A percentile compares a stretch with the other conserved stretches of the same genome.
These are phyloP conservation scores for Dentipellis sp. DNA, from an alignment of 768 basidiomycete species.

Conservation along the genomic window DNA sequence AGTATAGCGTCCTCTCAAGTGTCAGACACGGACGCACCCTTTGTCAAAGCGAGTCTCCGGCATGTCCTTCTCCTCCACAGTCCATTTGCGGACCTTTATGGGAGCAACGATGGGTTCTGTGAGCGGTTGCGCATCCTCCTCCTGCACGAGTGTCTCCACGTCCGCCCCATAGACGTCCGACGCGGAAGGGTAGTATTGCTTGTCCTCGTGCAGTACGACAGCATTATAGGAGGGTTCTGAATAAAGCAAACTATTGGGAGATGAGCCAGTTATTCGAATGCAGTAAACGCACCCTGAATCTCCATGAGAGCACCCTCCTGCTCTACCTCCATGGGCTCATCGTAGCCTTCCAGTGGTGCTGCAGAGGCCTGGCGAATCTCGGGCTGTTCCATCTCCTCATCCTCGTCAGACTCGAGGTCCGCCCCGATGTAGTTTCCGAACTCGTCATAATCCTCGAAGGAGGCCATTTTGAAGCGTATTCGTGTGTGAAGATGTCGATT, in stretches of 20 bases:
- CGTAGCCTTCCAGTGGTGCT: constrained; percentile 73
- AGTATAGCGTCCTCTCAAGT: neutral
- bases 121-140: constrained; percentile 94
- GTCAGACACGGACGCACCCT: constrained; percentile 45
- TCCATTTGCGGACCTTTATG: constrained; percentile 91
- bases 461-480: constrained; percentile 32
- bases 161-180: constrained; percentile 86
- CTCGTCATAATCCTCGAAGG: constrained; percentile 78
- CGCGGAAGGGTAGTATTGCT: constrained; percentile 95
- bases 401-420: constrained; percentile 86
- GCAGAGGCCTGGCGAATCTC: constrained; percentile 3
- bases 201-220: constrained; percentile 91
- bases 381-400: constrained; percentile 39
- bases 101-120: constrained; percentile 94
- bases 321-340: constrained; percentile 48
- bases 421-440: constrained; percentile 98
- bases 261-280: neutral
- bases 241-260: neutral
- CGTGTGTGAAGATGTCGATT: neutral
- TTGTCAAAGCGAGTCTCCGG: constrained; percentile 98
- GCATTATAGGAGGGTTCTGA: constrained; percentile 73
- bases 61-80: constrained; percentile 90
- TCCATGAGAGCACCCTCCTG: constrained; percentile 70
- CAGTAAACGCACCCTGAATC: constrained; percentile 52
- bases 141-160: constrained; percentile 95